These are phyloP conservation scores for Solanum corneliomulleri DNA, from an alignment of 257 asterid species.

Conservation along the genomic window DNA sequence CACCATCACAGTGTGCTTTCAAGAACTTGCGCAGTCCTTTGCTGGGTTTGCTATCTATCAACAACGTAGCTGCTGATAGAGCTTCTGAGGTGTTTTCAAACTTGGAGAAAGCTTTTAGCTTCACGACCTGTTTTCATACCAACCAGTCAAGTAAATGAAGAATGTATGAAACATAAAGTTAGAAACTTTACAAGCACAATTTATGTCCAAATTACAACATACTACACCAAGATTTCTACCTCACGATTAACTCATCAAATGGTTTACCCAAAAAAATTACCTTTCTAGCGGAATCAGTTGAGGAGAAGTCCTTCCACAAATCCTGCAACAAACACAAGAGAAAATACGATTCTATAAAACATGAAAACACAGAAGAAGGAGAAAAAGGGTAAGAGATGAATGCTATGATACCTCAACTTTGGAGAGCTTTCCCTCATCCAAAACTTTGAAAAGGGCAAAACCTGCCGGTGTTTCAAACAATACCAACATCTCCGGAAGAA, in stretches of 20 bases:
- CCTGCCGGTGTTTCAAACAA: constrained; percentile 53
- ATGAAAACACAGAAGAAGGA: neutral
- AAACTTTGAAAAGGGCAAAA: constrained; percentile 48
- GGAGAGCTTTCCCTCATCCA: constrained; percentile 50
- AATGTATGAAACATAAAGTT: neutral
- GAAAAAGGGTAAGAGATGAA: neutral
- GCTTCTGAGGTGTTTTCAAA: constrained; percentile 83
- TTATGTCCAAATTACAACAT: neutral
- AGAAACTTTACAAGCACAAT: neutral
- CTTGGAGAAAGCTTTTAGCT: constrained; percentile 68
- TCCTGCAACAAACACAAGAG: constrained; percentile 32
- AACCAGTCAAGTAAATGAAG: neutral
- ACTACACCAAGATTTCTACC: neutral
- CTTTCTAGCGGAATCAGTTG: constrained; percentile 73
- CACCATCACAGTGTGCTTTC: constrained; percentile 61
- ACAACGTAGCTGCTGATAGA: constrained; percentile 52
- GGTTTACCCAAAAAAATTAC: constrained; percentile 7
- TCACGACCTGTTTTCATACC: constrained; percentile 39
- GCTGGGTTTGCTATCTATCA: constrained; percentile 65
- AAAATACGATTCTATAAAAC: neutral
- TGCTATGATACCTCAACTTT: constrained; percentile 32
- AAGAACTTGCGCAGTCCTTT: constrained; percentile 69
- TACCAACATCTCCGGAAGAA: constrained; percentile 19
- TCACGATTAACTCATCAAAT: neutral
- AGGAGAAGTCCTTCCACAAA: constrained; percentile 55